These are phyloP conservation scores for Jaltomata sinuosa DNA, from an alignment of 257 asterid species.

Conservation along the genomic window DNA sequence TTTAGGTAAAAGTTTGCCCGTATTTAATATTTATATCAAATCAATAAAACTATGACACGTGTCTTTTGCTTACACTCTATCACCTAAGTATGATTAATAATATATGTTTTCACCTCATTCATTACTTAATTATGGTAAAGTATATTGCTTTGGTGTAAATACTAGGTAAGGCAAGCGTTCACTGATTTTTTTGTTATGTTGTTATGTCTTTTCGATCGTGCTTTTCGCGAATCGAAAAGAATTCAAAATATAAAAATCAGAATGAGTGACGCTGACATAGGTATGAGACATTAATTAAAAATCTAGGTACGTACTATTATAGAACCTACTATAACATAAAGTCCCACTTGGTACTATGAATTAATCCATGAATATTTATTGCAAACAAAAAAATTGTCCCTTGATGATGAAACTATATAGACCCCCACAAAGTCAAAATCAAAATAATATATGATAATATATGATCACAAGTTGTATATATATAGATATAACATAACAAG, in stretches of 20 bases:
- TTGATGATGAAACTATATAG: neutral
- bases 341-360: neutral
- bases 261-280: neutral
- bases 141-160: no score
- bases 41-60: neutral
- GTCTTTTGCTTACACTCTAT: neutral
- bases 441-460: no score
- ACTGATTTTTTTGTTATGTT: neutral
- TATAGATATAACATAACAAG: neutral
- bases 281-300: neutral
- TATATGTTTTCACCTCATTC: neutral
- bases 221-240: neutral
- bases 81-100: neutral
- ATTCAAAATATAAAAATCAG: neutral
- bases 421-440: neutral
- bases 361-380: neutral
- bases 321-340: neutral
- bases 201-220: neutral
- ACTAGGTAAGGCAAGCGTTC: no score
- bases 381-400: neutral
- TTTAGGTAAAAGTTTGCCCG: neutral
- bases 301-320: neutral
- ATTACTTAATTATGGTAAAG: neutral
- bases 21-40: neutral
- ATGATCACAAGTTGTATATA: no score